A percentile compares a stretch with the other conserved stretches of the same genome.
phyloP scores from a whole-genome alignment of 805 yeast species.

The Starmerella roubikii region DNA sequence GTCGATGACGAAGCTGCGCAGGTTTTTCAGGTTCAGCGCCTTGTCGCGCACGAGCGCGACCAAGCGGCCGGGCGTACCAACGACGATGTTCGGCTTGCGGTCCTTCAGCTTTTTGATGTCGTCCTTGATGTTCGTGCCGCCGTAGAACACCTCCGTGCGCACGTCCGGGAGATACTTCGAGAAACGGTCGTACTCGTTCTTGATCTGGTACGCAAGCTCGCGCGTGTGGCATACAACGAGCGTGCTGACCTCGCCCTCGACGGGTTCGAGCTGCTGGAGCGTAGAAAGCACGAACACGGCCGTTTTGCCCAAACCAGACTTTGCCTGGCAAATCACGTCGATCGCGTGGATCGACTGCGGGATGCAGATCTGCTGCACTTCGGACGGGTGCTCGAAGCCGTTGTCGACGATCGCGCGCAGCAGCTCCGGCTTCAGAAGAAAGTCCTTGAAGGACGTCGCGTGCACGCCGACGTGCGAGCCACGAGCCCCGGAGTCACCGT shows the following conservation, averaged over 20 bases:
- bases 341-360: constrained; percentile 97
- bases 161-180: constrained; percentile 98
- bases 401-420: constrained; percentile 96
- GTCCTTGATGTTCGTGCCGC: constrained; percentile 60
- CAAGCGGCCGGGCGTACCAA: constrained; percentile 97
- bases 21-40: constrained; percentile 68
- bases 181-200: constrained; percentile 93
- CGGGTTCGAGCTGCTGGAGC: constrained; percentile 92
- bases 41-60: constrained; percentile 89
- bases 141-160: constrained; percentile 93
- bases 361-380: constrained; percentile 96
- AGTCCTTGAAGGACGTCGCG: constrained; percentile 97
- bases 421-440: constrained; percentile 88
- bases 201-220: constrained; percentile 96
- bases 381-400: constrained; percentile 99
- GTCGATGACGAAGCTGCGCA: constrained; percentile 89
- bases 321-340: constrained; percentile 96
- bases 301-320: constrained; percentile 98
- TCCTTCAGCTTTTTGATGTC: constrained; percentile 84
- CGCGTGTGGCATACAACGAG: constrained; percentile 95
- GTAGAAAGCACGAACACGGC: constrained; percentile 95
- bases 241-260: constrained; percentile 90
- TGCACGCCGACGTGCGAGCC: constrained; percentile 97
- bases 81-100: constrained; percentile 90
- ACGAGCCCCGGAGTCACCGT: constrained; percentile 39